Conservation (phyloP, 257 asterid genomes). For the Scutellaria minor region DNA sequence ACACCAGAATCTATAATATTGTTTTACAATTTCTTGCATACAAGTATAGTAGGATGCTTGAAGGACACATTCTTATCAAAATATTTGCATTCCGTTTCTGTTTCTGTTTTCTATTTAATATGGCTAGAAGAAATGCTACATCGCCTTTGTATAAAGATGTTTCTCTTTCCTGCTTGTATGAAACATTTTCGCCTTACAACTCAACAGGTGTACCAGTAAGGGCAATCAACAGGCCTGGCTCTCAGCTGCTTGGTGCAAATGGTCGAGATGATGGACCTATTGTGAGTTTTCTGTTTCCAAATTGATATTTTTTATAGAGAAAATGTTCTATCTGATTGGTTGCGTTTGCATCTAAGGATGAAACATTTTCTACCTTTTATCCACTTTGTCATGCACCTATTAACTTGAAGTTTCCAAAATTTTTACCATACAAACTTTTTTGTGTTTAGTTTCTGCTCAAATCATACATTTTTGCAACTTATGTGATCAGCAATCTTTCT, state of each 20-base stretch:
- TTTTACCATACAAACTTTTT: constrained; percentile 9
- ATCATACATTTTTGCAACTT: constrained; percentile 1
- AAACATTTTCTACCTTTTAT: not conserved
- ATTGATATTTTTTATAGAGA: not conserved
- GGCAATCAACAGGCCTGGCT: constrained; percentile 90
- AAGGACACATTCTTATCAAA: not conserved
- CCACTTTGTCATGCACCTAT: constrained; percentile 2
- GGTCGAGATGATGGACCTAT: constrained; percentile 99
- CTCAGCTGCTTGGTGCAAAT: constrained; percentile 92
- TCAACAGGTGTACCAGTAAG: constrained; percentile 78
- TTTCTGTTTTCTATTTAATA: constrained; percentile 15
- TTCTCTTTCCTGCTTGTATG: constrained; percentile 7
- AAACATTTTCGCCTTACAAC: constrained; percentile 25
- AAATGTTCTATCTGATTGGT: no score
- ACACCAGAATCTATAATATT: not conserved
- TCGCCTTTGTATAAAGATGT: not conserved
- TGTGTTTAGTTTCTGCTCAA: not conserved
- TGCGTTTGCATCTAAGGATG: constrained; percentile 3
- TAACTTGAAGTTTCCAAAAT: constrained; percentile 8
- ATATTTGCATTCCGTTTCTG: not conserved
- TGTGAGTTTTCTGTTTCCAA: constrained; percentile 59
- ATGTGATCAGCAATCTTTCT: not conserved
- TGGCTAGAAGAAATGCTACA: constrained; percentile 8
- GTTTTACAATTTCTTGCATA: not conserved
- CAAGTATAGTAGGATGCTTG: constrained; percentile 7